Evolutionary conservation across 495 filamentous ascomycete genomes (phyloP), one percentile per base, ranked within the genome.

Genomic region (Lindgomyces ingoldianus): DNA sequence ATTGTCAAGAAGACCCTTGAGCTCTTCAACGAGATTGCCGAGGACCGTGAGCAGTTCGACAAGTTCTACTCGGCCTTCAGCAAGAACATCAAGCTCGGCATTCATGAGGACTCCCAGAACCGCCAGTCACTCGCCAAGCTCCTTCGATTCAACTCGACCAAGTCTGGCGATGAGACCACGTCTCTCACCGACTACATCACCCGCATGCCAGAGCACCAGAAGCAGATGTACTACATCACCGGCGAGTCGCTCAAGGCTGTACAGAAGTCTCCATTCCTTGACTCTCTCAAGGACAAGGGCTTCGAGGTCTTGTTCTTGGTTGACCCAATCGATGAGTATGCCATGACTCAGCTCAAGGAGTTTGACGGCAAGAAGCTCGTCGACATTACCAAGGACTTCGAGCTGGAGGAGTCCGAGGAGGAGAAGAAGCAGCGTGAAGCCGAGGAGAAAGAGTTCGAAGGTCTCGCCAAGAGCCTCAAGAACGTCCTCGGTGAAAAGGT

Each of bases 11-110:
- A 98, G 92, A 90, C 91, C 57, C 90, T 98, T 53, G 94, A 98
- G 84, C 91, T 98, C 79, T 98, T 98, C 88, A 83, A 83, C 65
- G 94, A 98, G 85, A 98, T 98, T 71, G 85, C 95, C 57, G 94
- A 98, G 83, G 95, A 98, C 81, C 93, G 93, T 81, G 94, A 98
- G 85, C 88, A 96, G 76, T 98, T 98, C 80, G 95, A 98, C 85
- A 98, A 98, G 86, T 98, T 98, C 87, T 98, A 98, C 86, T 81
- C 81, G 72, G 95, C 94, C 71, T 98, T 98, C 88, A 88, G 85
- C 90, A 98, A 98, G 91, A 98, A 98, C 89, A 87, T 98, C 82
- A 98, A 98, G 90, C 93, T 98, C 65, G 94, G 94, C 82, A 96
- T 98, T 80, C 94, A 98, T 86, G 94, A 98, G 85, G 94, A 98